Evolutionary conservation across 2,329 filamentous ascomycete species (phyloP).

Genomic region (Xylaria sp.): DNA sequence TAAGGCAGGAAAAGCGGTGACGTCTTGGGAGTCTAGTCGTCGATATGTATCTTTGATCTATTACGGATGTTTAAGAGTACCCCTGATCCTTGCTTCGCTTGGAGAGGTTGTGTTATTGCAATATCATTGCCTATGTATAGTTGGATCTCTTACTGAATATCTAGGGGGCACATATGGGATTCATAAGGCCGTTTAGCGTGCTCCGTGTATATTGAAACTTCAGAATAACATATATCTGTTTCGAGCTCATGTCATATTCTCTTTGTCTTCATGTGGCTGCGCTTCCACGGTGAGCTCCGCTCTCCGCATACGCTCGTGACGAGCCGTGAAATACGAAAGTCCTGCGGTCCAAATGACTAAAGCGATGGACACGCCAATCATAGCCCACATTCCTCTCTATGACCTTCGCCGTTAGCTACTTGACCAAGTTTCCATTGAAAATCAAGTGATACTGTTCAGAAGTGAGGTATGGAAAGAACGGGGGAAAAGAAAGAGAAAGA

Average conservation of each 20-base stretch:
- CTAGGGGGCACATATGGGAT: background rate
- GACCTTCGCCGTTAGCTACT: constrained; percentile 2
- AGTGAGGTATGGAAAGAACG: background rate
- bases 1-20: constrained; percentile 4
- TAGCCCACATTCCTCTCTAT: constrained; percentile 76
- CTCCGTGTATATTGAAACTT: background rate
- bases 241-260: constrained; percentile 6
- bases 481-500: background rate
- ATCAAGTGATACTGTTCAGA: background rate
- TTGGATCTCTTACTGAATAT: constrained; percentile 14
- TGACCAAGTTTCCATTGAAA: background rate
- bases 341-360: constrained; percentile 69
- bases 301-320: constrained; percentile 50
- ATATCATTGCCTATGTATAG: constrained; percentile 2
- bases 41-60: background rate
- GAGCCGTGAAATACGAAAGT: constrained; percentile 59
- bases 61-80: background rate
- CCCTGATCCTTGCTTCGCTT: background rate
- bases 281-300: constrained; percentile 31
- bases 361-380: constrained; percentile 72
- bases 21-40: constrained; percentile 7
- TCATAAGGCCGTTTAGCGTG: background rate
- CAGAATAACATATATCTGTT: background rate
- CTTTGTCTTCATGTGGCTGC: constrained; percentile 9
- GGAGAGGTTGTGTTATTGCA: background rate